A percentile compares a stretch with the other conserved stretches of the same genome.
These are phyloP conservation scores for Linum trigynum DNA, from an alignment of 345 rosid genomes.

Conservation along the genomic window DNA sequence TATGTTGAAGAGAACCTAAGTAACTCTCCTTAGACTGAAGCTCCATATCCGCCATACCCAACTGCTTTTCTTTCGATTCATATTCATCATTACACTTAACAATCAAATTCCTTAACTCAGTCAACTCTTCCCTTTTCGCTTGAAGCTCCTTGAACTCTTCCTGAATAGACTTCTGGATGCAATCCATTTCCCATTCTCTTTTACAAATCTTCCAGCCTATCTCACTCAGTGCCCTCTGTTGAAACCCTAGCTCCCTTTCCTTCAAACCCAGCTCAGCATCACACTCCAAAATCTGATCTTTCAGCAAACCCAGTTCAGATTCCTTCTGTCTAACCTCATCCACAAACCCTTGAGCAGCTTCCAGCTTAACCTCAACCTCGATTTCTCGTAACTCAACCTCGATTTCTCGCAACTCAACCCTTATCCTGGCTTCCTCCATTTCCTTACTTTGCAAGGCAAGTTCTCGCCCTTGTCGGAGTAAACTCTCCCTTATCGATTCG, in stretches of 20 bases:
- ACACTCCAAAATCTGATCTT: too few relatives aligned
- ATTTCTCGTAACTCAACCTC: background rate
- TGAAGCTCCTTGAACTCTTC: background rate
- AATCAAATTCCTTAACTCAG: background rate
- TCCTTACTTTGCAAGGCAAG: constrained; percentile 13
- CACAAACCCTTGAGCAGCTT: background rate
- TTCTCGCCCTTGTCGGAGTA: constrained; percentile 1
- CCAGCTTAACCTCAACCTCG: background rate
- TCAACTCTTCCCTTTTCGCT: background rate
- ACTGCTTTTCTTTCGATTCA: too few relatives aligned
- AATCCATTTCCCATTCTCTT: background rate
- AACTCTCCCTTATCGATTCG: background rate
- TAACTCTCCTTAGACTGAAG: background rate
- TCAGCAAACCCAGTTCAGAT: background rate
- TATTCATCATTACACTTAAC: too few relatives aligned
- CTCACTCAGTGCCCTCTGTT: too few relatives aligned
- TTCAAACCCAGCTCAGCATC: background rate
- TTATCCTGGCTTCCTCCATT: background rate
- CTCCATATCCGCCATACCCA: too few relatives aligned
- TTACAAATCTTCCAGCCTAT: too few relatives aligned
- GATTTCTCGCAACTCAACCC: too few relatives aligned
- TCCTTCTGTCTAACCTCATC: too few relatives aligned
- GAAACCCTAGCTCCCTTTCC: too few relatives aligned
- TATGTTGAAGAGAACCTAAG: too few relatives aligned
- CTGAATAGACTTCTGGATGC: too few relatives aligned